phyloP scores from a whole-genome alignment of 164 flowering plant species.

The Chimonanthus salicifolius region DNA sequence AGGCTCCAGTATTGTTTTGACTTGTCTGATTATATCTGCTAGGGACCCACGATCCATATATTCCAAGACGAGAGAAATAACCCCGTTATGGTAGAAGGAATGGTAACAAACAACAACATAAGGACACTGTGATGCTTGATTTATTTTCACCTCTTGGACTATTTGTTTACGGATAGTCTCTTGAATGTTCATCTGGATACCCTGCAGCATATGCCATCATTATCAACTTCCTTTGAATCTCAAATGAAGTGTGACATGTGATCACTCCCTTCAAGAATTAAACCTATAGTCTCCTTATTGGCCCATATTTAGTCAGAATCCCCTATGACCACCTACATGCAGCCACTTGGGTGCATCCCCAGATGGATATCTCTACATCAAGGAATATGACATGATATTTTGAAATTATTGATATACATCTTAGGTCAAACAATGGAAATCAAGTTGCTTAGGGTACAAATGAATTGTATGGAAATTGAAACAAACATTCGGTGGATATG shows the following conservation, averaged over 20 bases:
- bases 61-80: slow-evolving; percentile 86
- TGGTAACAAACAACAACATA: slow-evolving; percentile 87
- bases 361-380: too few relatives aligned
- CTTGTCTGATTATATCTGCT: slow-evolving; percentile 76
- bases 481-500: too few relatives aligned
- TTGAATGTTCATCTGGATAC: slow-evolving; percentile 90
- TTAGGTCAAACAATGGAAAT: too few relatives aligned
- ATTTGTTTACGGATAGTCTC: slow-evolving; percentile 94
- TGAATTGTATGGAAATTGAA: too few relatives aligned
- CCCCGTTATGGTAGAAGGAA: slow-evolving; percentile 96
- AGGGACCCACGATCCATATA: slow-evolving; percentile 99
- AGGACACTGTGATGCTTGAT: slow-evolving; percentile 82
- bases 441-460: too few relatives aligned
- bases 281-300: too few relatives aligned
- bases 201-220: slow-evolving; percentile 39
- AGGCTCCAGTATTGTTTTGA: slow-evolving; percentile 92
- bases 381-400: too few relatives aligned
- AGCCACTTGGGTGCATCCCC: too few relatives aligned
- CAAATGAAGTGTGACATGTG: neutral
- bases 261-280: too few relatives aligned
- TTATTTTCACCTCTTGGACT: slow-evolving; percentile 94
- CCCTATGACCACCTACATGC: too few relatives aligned
- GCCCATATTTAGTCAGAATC: neutral
- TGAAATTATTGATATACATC: too few relatives aligned
- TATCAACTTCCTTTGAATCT: neutral